Evolutionary conservation across 495 filamentous ascomycete genomes (phyloP), one percentile per base, ranked within the genome.

Genomic region (Penicillium dipodomyicola): DNA sequence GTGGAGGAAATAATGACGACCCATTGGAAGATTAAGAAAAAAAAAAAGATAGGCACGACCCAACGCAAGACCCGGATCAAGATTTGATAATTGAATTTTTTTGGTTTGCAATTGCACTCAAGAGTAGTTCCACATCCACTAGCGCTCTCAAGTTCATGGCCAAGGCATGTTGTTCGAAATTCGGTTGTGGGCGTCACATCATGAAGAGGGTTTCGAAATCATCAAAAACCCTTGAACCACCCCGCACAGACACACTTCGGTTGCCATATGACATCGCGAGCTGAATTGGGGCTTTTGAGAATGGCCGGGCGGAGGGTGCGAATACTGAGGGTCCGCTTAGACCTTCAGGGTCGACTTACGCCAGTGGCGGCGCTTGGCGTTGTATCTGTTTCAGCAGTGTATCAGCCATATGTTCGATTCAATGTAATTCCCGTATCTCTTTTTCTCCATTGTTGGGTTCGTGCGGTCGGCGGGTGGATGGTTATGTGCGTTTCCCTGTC

Each of bases 361-460:
- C 94, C 94, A 98, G 81, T 98, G 94, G 77, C 94, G 88, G 73
- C 94, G 84, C 88, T 98, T 98, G 66, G 94, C 94, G 84, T 98
- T 98, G 86, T 98, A 98, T 82, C 94, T 97, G 72, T 65, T 32
- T 29, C 15, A 40, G 19, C 30, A 37, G 45, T 50, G 60, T 23
- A 52, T 70, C 57, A 71, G 65, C 46, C n/a, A 51, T 53, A 29
- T 52, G 52, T 57, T 57, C 32, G 35, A 25, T 60, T 41, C 30
- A n/a, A 35, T 32, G 25, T 47, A 8, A 5, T 48, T 48, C 17
- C 45, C 5, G 9, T 46, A 17, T 32, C 9, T 49, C 33, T 59
- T 32, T 51, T 14, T 35, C 25, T 58, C 11, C 25, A 15, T 42
- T 27, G 6, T 25, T 27, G 49, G 41, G 14, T 57, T 44, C 32